Conservation (phyloP, 2,329 filamentous ascomycete genomes). For the Fusarium sterilihyphosum region DNA sequence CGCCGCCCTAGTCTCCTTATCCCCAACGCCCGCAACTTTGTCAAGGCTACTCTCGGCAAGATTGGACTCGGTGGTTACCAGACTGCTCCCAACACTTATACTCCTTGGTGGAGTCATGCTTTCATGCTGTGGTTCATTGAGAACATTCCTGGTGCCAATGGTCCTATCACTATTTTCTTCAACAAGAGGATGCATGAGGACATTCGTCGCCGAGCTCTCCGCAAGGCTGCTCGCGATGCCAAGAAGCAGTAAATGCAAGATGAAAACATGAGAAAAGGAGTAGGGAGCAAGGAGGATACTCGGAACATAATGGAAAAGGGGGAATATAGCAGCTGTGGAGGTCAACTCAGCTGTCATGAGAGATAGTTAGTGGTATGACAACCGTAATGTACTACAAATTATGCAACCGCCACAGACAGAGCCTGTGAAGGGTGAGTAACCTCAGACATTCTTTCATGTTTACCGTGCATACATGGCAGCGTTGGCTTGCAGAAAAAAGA, state of each 20-base stretch:
- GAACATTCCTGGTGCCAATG: slow-evolving; percentile 63
- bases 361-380: not conserved
- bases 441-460: not conserved
- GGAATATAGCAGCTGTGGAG: not conserved
- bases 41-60: slow-evolving; percentile 80
- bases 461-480: not conserved
- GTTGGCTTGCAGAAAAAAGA: not conserved
- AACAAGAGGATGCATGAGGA: slow-evolving; percentile 79
- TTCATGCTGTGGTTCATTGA: slow-evolving; percentile 86
- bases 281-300: not conserved
- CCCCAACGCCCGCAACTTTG: slow-evolving; percentile 84
- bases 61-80: slow-evolving; percentile 85
- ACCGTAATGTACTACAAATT: not conserved
- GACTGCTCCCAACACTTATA: slow-evolving; percentile 82
- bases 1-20: slow-evolving; percentile 80
- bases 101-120: slow-evolving; percentile 92
- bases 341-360: not conserved
- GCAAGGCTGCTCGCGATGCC: slow-evolving; percentile 83
- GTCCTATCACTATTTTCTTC: slow-evolving; percentile 57
- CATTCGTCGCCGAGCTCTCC: slow-evolving; percentile 83
- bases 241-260: slow-evolving; percentile 66
- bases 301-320: not conserved
- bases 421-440: not conserved
- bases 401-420: not conserved
- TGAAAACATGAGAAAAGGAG: not conserved